Evolutionary conservation across 495 filamentous ascomycete species (phyloP), one percentile per base, ranked within the genome.

Genomic region (Thermochaetoides thermophila): DNA sequence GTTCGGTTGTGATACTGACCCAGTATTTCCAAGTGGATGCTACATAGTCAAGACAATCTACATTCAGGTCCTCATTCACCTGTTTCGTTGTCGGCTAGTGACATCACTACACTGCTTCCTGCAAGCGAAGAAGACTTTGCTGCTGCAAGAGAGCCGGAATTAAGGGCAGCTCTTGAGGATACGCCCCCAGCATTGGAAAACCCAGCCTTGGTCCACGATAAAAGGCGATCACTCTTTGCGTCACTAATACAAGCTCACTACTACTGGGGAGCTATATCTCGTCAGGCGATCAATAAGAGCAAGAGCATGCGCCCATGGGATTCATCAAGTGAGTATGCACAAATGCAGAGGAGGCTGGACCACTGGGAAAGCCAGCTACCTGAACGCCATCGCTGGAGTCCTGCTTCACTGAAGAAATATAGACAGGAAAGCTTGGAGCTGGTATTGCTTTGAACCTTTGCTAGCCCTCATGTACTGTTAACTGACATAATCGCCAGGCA

Each of bases 41-140:
- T 63, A 39, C 60, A 65, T 41, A 65, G 60, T 40, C 65, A 69
- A 38, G 62, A 66, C 27, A 66, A 68, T 34, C 53, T 69, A 16
- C 57, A 63, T 34, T 65, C 62, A 0, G 62, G 63, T 0, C 58
- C 60, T 3, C 55, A 51, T 17, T 58, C 59, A 18, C 65, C 65
- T 5, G 42, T 63, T 5, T 56, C 63, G 0, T 38, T 69, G n/a
- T 49, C 56, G 5, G 58, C 60, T 3, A 50, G 52, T 22, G 65
- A 69, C 30, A 67, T 69, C 31, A 66, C 63, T 1, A 50, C 65
- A 3, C 41, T 63, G n/a, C 52, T 69, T 5, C 65, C 65, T 0
- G 50, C 61, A 38, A 54, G 61, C 27, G 65, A 69, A 38, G 37
- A 39, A 1, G 61, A 69, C 22, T 69, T 67, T 23, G 56, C 53